Conservation (phyloP, 1,139 yeast genomes). For the Protomyces macrosporus region DNA sequence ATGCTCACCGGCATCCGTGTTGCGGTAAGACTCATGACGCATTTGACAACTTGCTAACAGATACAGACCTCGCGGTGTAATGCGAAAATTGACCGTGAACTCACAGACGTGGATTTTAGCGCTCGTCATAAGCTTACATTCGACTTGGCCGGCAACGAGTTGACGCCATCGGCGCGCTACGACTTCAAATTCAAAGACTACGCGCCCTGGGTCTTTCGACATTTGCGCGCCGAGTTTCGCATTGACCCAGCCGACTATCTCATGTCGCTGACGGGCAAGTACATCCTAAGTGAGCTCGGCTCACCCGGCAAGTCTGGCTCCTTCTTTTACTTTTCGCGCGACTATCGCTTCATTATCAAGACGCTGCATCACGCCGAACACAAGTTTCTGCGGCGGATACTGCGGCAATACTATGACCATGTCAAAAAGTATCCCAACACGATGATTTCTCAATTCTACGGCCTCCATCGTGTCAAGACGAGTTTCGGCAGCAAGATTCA, state of each 20-base stretch:
- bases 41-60: background rate
- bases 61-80: conserved; percentile 70
- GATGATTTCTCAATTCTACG: conserved; percentile 86
- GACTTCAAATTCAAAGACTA: conserved; percentile 97
- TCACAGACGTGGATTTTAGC: conserved; percentile 64
- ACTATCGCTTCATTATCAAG: conserved; percentile 87
- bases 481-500: conserved; percentile 82
- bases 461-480: conserved; percentile 87
- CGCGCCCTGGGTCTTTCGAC: conserved; percentile 89
- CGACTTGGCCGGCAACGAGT: conserved; percentile 79
- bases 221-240: conserved; percentile 69
- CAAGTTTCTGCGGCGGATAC: conserved; percentile 65
- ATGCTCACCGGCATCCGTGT: conserved; percentile 96
- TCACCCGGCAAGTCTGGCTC: conserved; percentile 98
- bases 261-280: conserved; percentile 85
- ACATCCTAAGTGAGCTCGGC: conserved; percentile 83
- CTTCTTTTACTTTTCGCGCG: conserved; percentile 89
- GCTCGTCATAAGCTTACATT: conserved; percentile 74
- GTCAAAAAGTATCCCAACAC: conserved; percentile 83
- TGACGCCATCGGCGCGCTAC: conserved; percentile 87
- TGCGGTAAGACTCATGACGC: conserved; percentile 35
- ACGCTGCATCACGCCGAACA: conserved; percentile 94
- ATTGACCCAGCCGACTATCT: conserved; percentile 94
- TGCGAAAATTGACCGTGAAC: conserved; percentile 73
- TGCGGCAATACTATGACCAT: conserved; percentile 74